Evolutionary conservation across 169 alveolate genomes (phyloP), one percentile per base, ranked within the genome.

Genomic region (Eimeria acervulina): DNA sequence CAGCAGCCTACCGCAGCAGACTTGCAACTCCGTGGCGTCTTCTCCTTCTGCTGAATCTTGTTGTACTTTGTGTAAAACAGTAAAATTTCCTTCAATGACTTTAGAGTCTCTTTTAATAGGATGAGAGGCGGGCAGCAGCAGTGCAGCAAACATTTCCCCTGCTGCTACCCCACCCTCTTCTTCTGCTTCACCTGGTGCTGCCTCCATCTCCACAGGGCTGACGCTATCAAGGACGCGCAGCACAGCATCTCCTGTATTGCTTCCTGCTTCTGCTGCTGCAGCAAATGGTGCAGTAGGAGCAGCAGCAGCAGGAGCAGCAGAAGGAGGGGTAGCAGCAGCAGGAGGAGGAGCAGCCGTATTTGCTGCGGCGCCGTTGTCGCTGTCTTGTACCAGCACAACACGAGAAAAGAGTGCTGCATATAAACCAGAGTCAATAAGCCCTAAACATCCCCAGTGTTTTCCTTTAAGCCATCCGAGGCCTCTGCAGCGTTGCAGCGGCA

Each of bases 151-250:
- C 92, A 83, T 47, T 31, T 28, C 74, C 13, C 19, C 92, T n/a
- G 78, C 52, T 33, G 26, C 92, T 33, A 13, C 76, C 13, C n/a
- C 6, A 19, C 51, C 78, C 15, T 15, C 92, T 36, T 15, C 92
- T 33, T 15, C 92, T 21, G 38, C 47, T 13, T 55, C 92, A 0
- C 76, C 92, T 13, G 74, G 55, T 36, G 92, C 33, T 19, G 52
- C 92, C 74, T 83, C 92, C 74, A 83, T 68, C 52, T 83, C 92
- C 33, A 83, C 92, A 52, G 92, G 92, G n/a, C 55, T 68, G 15
- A 83, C 92, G 19, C 7, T 83, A 38, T 83, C 92, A 5, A 83
- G 36, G 15, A 83, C 51, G 23, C 92, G 44, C 28, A 83, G 61
- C 33, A 33, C 72, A 83, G 72, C 59, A 4, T 83, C 92, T 3